Evolutionary conservation across 768 basidiomycete genomes (phyloP).

Genomic region (Xerocomellus chrysenteron): DNA sequence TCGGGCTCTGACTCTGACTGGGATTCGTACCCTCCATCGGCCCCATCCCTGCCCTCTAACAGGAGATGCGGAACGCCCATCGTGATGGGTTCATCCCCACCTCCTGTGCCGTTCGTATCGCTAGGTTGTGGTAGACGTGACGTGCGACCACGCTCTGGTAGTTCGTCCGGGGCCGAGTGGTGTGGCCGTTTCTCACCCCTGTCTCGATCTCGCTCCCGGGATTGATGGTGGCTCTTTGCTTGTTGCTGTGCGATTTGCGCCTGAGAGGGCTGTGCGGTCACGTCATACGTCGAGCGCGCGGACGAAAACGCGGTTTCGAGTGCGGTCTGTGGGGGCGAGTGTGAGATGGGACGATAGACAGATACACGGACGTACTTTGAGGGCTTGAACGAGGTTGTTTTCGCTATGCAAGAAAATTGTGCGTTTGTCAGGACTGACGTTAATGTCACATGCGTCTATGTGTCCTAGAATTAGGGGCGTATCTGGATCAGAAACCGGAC

Average conservation of each 20-base stretch:
- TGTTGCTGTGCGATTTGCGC: slow-evolving; percentile 13
- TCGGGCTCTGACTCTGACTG: slow-evolving; percentile 14
- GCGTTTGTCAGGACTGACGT: slow-evolving; percentile 96
- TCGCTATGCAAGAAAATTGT: slow-evolving; percentile 92
- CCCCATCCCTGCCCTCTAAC: not conserved
- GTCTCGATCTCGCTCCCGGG: not conserved
- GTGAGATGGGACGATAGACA: not conserved
- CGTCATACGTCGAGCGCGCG: slow-evolving; percentile 69
- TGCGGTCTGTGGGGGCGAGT: slow-evolving; percentile 43
- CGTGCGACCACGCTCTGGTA: not conserved
- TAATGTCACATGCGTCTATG: slow-evolving; percentile 82
- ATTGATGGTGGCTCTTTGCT: not conserved
- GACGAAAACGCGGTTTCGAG: slow-evolving; percentile 70
- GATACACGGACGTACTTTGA: slow-evolving; percentile 55
- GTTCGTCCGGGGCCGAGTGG: not conserved
- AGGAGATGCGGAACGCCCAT: slow-evolving; percentile 14
- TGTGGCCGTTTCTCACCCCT: slow-evolving; percentile 4
- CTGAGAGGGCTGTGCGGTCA: slow-evolving; percentile 33
- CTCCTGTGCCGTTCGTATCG: not conserved
- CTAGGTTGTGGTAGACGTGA: not conserved
- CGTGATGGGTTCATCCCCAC: not conserved
- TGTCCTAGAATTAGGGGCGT: not conserved
- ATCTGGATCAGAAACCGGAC: slow-evolving; percentile 16
- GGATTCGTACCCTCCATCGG: not conserved
- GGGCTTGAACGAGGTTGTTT: slow-evolving; percentile 66